Evolutionary conservation across 2,329 filamentous ascomycete species (phyloP).

Genomic region (Fusarium papillatum): DNA sequence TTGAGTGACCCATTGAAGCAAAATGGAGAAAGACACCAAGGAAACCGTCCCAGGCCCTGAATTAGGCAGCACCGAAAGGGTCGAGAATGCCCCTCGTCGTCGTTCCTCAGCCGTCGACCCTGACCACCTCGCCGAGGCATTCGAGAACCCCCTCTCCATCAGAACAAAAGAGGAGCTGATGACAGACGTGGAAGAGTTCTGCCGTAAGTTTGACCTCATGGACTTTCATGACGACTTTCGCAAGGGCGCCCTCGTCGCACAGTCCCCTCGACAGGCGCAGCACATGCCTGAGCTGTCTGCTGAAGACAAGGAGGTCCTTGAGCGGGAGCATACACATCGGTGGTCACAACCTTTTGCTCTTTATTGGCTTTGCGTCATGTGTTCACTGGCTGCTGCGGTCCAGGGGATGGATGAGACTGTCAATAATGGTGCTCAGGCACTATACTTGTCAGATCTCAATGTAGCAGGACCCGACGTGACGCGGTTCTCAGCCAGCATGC

Average conservation of each 20-base stretch:
- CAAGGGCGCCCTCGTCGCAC: constrained; percentile 64
- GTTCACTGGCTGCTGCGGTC: background rate
- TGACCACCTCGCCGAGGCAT: constrained; percentile 6
- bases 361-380: constrained; percentile 49
- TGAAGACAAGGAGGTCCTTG: constrained; percentile 43
- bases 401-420: constrained; percentile 5
- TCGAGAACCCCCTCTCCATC: constrained; percentile 44
- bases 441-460: background rate
- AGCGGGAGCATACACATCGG: constrained; percentile 42
- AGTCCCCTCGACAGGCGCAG: constrained; percentile 51
- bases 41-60: background rate
- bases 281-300: constrained; percentile 38
- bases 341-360: constrained; percentile 48
- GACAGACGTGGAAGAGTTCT: constrained; percentile 51
- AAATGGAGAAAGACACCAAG: constrained; percentile 7
- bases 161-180: constrained; percentile 44
- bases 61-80: background rate
- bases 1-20: background rate
- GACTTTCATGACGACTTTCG: constrained; percentile 58
- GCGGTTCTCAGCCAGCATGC: background rate
- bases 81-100: constrained; percentile 15
- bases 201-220: constrained; percentile 46
- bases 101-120: constrained; percentile 3
- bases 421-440: background rate
- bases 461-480: background rate